These are phyloP conservation scores for Hanseniaspora mollemarum DNA, from an alignment of 805 yeast genomes.

Conservation along the genomic window DNA sequence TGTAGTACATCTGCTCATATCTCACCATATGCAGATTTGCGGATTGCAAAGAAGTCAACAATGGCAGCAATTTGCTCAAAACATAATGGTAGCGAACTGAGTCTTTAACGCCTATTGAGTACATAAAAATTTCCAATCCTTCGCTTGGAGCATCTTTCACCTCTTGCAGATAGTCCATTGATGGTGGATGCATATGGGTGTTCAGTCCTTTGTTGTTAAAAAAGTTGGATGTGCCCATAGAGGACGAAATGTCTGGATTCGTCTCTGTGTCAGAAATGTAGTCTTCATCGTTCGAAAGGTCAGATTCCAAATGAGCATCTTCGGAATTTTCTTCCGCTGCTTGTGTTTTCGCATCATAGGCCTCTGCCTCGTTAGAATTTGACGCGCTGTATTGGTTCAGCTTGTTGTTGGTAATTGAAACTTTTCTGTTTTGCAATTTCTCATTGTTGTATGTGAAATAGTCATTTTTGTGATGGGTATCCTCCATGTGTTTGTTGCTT, in stretches of 20 bases:
- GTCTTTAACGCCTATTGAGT: constrained; percentile 9
- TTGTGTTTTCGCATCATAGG: not conserved
- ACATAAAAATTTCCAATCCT: not conserved
- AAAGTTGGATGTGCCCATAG: not conserved
- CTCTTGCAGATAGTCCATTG: not conserved
- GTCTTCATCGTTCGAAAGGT: not conserved
- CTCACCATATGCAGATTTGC: not conserved
- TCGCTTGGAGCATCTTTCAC: not conserved
- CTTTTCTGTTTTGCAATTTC: constrained; percentile 1
- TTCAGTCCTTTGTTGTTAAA: not conserved
- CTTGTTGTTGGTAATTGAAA: not conserved
- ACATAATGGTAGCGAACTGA: not conserved
- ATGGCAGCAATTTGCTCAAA: not conserved
- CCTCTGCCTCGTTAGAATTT: not conserved
- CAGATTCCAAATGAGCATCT: not conserved
- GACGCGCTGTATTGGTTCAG: not conserved
- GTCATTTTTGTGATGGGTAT: not conserved
- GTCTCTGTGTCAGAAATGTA: constrained; percentile 1
- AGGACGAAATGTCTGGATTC: not conserved
- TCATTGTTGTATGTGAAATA: not conserved
- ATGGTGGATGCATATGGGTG: not conserved
- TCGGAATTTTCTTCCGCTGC: no score
- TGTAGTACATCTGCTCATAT: constrained; percentile 13
- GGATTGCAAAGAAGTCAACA: not conserved
- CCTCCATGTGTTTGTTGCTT: not conserved